These are phyloP conservation scores for Penicillium sp. DNA, from an alignment of 2,329 filamentous ascomycete genomes.

Conservation along the genomic window DNA sequence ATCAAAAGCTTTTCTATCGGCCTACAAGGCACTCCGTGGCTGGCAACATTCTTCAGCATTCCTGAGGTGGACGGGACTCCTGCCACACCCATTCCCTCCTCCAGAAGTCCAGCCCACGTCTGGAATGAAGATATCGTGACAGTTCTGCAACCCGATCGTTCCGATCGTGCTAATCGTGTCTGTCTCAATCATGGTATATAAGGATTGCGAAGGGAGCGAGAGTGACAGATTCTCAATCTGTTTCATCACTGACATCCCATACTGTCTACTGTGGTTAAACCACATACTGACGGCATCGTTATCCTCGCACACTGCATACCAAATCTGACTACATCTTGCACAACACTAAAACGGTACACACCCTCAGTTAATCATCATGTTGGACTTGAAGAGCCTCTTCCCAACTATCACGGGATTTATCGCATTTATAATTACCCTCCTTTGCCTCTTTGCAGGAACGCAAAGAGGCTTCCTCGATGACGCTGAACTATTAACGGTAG, in stretches of 20 bases:
- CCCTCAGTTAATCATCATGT: constrained; percentile 4
- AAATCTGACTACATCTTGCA: not conserved
- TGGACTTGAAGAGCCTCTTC: constrained; percentile 37
- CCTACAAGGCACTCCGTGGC: constrained; percentile 13
- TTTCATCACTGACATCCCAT: not conserved
- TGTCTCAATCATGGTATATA: constrained; percentile 10
- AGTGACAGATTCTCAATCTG: constrained; percentile 1
- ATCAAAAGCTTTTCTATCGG: not conserved
- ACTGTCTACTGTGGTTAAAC: not conserved
- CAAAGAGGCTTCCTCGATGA: constrained; percentile 57
- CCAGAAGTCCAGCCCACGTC: constrained; percentile 16
- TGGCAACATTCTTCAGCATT: constrained; percentile 24
- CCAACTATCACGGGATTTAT: constrained; percentile 52
- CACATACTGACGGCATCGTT: not conserved
- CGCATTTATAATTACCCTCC: constrained; percentile 58
- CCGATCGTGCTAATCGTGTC: not conserved
- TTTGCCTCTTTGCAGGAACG: constrained; percentile 62
- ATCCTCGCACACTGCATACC: not conserved
- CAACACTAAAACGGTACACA: not conserved
- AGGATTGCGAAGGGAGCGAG: not conserved
- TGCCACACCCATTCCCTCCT: not conserved
- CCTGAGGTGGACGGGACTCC: constrained; percentile 8
- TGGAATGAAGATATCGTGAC: constrained; percentile 20
- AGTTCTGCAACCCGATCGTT: not conserved
- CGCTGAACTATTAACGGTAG: constrained; percentile 57